Evolutionary conservation across 805 yeast species (phyloP).

Genomic region (Cyberlindnera mrakii): DNA sequence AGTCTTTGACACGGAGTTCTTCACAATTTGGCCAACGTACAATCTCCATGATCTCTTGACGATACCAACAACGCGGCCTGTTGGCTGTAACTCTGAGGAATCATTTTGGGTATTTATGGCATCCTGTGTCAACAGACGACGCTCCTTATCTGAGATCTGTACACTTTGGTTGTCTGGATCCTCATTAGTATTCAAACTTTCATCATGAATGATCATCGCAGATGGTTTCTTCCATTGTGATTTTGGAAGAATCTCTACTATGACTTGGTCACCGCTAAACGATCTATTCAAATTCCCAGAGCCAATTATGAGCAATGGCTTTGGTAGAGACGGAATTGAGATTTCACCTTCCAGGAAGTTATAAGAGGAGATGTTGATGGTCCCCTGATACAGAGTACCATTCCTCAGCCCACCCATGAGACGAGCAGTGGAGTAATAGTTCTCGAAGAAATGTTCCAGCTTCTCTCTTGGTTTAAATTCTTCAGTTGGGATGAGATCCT

Average conservation of each 20-base stretch:
- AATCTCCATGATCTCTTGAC: constrained; percentile 90
- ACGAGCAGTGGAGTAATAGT: constrained; percentile 74
- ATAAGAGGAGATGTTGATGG: constrained; percentile 72
- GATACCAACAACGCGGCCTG: constrained; percentile 87
- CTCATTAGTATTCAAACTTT: constrained; percentile 17
- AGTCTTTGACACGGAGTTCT: constrained; percentile 58
- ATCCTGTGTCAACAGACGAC: constrained; percentile 68
- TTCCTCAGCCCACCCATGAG: constrained; percentile 86
- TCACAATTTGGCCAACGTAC: constrained; percentile 90
- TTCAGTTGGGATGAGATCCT: constrained; percentile 69
- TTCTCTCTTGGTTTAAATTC: constrained; percentile 22
- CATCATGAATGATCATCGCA: constrained; percentile 60
- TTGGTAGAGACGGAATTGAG: constrained; percentile 61
- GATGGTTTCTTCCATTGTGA: constrained; percentile 86
- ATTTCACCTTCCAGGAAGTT: constrained; percentile 87
- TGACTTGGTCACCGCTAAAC: constrained; percentile 87
- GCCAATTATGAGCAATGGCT: constrained; percentile 79
- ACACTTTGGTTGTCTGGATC: constrained; percentile 40
- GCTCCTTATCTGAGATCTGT: constrained; percentile 57
- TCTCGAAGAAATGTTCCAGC: constrained; percentile 47
- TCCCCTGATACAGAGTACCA: constrained; percentile 85
- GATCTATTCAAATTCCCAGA: constrained; percentile 82
- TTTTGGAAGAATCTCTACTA: constrained; percentile 83
- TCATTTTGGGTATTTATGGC: constrained; percentile 59
- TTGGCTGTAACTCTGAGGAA: constrained; percentile 68